Evolutionary conservation across 306 rosid species (phyloP).

Genomic region (Adenanthera pavonina): DNA sequence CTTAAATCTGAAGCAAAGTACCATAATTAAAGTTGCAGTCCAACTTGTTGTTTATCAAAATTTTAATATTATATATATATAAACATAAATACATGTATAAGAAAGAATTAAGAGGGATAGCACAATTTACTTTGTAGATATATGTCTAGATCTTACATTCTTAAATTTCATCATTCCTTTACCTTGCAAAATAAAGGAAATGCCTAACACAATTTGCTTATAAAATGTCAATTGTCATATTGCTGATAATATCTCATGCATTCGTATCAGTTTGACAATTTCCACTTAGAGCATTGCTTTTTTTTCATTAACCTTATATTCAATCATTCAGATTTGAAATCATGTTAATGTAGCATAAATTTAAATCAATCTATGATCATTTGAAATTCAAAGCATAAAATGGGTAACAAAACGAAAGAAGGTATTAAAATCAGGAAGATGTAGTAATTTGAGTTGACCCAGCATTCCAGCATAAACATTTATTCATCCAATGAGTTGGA

Average conservation of each 20-base stretch:
- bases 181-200: neutral
- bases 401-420: neutral
- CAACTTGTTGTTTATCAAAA: neutral
- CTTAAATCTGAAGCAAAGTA: neutral
- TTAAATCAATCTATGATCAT: neutral
- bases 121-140: neutral
- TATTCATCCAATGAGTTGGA: neutral
- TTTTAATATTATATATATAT: neutral
- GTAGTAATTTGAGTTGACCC: neutral
- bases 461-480: neutral
- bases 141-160: neutral
- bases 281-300: neutral
- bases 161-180: neutral
- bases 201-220: neutral
- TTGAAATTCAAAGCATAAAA: neutral
- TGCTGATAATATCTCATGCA: neutral
- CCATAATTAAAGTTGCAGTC: neutral
- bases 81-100: neutral
- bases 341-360: neutral
- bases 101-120: neutral
- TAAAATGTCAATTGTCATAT: neutral
- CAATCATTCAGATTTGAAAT: neutral
- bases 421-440: neutral
- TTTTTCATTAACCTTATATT: neutral
- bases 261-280: neutral